A percentile compares a stretch with the other conserved stretches of the same genome.
Evolutionary conservation across 2,329 filamentous ascomycete genomes (phyloP).

Genomic region (Cladophialophora carrionii): DNA sequence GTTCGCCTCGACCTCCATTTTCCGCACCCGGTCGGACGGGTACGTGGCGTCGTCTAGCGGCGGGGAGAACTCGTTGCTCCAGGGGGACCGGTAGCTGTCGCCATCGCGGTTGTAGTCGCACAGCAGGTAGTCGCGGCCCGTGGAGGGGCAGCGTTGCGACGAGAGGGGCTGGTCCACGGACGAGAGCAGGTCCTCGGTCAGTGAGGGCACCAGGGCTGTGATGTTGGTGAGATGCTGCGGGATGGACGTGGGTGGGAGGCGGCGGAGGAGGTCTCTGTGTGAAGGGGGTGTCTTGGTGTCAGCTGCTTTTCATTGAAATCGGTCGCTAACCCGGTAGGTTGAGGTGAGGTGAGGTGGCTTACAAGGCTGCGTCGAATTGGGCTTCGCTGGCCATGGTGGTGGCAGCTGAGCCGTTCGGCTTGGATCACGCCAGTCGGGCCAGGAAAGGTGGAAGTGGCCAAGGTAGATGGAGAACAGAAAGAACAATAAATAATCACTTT

Average conservation of each 20-base stretch:
- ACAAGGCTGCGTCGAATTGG: slow-evolving; percentile 58
- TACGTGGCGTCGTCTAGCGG: slow-evolving; percentile 84
- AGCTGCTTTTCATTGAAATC: neutral
- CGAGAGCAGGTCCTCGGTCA: slow-evolving; percentile 96
- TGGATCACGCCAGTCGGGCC: neutral
- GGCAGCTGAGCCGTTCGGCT: neutral
- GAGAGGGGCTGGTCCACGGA: slow-evolving; percentile 95
- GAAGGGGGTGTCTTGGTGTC: slow-evolving; percentile 14
- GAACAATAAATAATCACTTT: neutral
- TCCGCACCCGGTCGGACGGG: slow-evolving; percentile 85
- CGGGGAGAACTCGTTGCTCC: slow-evolving; percentile 98
- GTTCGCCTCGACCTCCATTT: slow-evolving; percentile 92
- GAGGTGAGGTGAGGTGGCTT: slow-evolving; percentile 38
- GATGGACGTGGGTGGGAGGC: slow-evolving; percentile 92
- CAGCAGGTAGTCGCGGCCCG: slow-evolving; percentile 91
- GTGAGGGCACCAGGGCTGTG: slow-evolving; percentile 82
- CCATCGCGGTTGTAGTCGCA: slow-evolving; percentile 99
- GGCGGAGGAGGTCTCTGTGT: slow-evolving; percentile 90
- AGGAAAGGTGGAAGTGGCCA: neutral
- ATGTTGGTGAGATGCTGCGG: slow-evolving; percentile 84
- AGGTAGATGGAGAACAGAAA: neutral
- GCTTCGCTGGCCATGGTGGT: slow-evolving; percentile 42
- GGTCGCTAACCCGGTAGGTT: neutral
- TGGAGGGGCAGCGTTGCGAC: slow-evolving; percentile 81
- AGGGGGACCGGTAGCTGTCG: slow-evolving; percentile 96